Conservation (phyloP, 208 protist genomes). For the Acanthamoeba healyi region DNA sequence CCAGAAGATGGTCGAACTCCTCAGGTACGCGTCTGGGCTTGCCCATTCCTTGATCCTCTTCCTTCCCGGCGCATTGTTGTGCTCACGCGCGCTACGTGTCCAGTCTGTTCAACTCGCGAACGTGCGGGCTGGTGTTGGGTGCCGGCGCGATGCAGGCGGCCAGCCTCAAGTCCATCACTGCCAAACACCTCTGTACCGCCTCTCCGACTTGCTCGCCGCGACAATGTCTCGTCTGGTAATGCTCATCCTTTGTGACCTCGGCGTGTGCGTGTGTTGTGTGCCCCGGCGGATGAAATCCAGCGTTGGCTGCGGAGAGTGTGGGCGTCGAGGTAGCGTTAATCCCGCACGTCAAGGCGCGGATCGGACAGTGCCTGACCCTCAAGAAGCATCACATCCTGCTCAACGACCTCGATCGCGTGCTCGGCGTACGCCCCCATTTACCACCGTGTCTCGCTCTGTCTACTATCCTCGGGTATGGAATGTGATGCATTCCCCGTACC, state of each 20-base stretch:
- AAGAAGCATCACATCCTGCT: slow-evolving; percentile 78
- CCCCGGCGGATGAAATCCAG: too few relatives aligned
- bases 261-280: too few relatives aligned
- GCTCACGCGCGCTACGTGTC: too few relatives aligned
- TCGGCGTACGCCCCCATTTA: slow-evolving; percentile 13
- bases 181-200: slow-evolving; percentile 83
- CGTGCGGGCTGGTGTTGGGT: slow-evolving; percentile 82
- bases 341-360: slow-evolving; percentile 63
- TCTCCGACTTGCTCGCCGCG: not conserved
- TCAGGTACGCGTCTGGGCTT: slow-evolving; percentile 52
- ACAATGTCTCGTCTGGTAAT: too few relatives aligned
- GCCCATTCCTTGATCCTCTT: not conserved
- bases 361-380: slow-evolving; percentile 24
- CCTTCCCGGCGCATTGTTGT: not conserved
- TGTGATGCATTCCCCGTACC: too few relatives aligned
- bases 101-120: slow-evolving; percentile 80
- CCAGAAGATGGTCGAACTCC: slow-evolving; percentile 70
- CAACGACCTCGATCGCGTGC: slow-evolving; percentile 74
- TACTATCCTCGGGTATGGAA: not conserved
- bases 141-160: slow-evolving; percentile 83
- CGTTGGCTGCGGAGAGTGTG: slow-evolving; percentile 50
- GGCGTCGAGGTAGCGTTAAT: slow-evolving; percentile 50
- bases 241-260: too few relatives aligned
- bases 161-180: slow-evolving; percentile 86
- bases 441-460: not conserved